Percentiles rank a stretch among this genome's conserved stretches.
Conservation (phyloP, 257 asterid species). For the Plantago major region DNA sequence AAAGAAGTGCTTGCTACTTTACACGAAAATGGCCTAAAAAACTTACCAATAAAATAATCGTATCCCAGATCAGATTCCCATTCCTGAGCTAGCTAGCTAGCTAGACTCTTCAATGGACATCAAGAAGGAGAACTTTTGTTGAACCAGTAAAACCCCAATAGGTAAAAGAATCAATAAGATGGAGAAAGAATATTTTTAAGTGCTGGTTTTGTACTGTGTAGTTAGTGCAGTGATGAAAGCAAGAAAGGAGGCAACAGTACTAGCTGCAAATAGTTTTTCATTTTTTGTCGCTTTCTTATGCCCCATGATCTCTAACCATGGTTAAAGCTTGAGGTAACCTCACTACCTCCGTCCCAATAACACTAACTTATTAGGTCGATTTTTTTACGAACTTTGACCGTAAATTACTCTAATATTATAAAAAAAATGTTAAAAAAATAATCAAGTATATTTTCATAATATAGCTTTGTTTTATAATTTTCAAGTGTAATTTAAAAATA, state of each 20-base stretch:
- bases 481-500: no score
- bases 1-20: constrained; percentile 49
- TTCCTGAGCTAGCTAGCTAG: not conserved
- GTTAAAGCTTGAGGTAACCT: not conserved
- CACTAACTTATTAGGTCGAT: no score
- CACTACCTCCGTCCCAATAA: no score
- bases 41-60: constrained; percentile 16
- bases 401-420: no score
- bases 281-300: not conserved
- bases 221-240: constrained; percentile 9
- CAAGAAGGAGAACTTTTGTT: not conserved
- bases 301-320: not conserved
- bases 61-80: constrained; percentile 26
- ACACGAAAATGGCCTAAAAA: constrained; percentile 32
- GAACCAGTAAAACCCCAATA: not conserved
- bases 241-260: not conserved
- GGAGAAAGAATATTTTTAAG: not conserved
- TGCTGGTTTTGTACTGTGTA: not conserved
- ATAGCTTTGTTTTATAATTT: no score
- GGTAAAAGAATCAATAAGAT: no score
- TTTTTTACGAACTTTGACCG: no score
- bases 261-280: not conserved
- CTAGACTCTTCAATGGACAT: not conserved
- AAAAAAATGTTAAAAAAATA: no score
- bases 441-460: no score